These are phyloP conservation scores for Schwanniomyces vanrijiae DNA, from an alignment of 805 yeast genomes.

Conservation along the genomic window DNA sequence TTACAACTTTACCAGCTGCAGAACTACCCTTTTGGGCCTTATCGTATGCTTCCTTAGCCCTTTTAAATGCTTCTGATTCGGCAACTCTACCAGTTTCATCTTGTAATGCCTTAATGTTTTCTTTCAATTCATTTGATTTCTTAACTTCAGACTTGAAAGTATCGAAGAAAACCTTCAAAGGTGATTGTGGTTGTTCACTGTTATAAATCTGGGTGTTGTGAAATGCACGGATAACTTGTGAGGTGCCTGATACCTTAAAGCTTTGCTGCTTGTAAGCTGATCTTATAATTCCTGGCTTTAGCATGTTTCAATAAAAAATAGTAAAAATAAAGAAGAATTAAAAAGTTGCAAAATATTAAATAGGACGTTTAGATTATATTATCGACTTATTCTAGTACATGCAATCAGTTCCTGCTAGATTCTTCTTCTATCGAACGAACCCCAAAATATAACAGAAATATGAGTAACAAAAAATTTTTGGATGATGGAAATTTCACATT, in stretches of 20 bases:
- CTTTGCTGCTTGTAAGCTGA: conserved; percentile 1
- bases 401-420: conserved; percentile 1
- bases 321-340: neutral
- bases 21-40: conserved; percentile 73
- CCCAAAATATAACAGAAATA: neutral
- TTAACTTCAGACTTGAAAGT: conserved; percentile 91
- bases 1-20: conserved; percentile 70
- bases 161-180: conserved; percentile 88
- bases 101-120: conserved; percentile 89
- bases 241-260: neutral
- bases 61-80: conserved; percentile 89
- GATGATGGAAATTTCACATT: conserved; percentile 5
- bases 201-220: conserved; percentile 13
- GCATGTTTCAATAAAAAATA: conserved; percentile 2
- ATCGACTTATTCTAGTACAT: neutral
- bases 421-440: neutral
- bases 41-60: conserved; percentile 89
- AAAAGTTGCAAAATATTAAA: neutral
- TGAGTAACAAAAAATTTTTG: conserved; percentile 3
- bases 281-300: conserved; percentile 7
- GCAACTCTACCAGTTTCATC: conserved; percentile 95
- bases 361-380: neutral
- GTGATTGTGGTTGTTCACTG: conserved; percentile 54
- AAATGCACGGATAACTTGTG: conserved; percentile 11
- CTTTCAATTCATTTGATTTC: conserved; percentile 85